Evolutionary conservation across 164 flowering plant species (phyloP).

Genomic region (Paratinospora sagittata): DNA sequence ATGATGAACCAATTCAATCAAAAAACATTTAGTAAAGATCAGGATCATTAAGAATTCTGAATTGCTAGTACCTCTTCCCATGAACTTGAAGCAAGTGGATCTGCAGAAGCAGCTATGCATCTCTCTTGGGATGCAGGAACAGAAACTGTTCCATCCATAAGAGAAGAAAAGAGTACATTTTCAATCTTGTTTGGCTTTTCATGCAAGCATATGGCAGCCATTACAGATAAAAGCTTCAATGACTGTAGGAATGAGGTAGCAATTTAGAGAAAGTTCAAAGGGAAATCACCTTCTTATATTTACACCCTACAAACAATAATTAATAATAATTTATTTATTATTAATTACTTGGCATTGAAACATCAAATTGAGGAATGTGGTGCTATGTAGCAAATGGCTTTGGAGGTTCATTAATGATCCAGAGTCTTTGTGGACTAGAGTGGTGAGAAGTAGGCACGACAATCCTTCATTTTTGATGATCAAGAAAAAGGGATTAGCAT

Average conservation of each 20-base stretch:
- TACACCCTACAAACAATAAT: background rate
- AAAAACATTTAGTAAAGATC: too few relatives aligned
- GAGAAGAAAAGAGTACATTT: constrained; percentile 33
- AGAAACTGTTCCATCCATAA: constrained; percentile 32
- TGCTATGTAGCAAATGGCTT: too few relatives aligned
- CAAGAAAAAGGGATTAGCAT: too few relatives aligned
- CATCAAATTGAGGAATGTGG: too few relatives aligned
- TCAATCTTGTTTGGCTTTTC: constrained; percentile 51
- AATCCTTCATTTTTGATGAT: too few relatives aligned
- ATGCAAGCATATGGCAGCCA: constrained; percentile 66
- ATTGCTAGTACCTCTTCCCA: constrained; percentile 62
- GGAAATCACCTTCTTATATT: background rate
- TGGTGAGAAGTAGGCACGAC: too few relatives aligned
- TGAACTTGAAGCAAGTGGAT: constrained; percentile 70
- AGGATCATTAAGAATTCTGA: background rate
- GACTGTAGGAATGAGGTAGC: constrained; percentile 36
- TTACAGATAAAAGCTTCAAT: constrained; percentile 48
- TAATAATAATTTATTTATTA: background rate
- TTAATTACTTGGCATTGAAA: too few relatives aligned
- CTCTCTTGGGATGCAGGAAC: constrained; percentile 22
- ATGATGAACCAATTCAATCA: background rate
- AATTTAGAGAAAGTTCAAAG: background rate
- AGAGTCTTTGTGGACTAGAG: too few relatives aligned
- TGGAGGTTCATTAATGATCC: too few relatives aligned
- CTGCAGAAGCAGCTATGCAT: constrained; percentile 28